Percentiles rank a stretch among this genome's conserved stretches.
Evolutionary conservation across 2,329 filamentous ascomycete species (phyloP).

Genomic region (Talaromyces albobiverticillius): DNA sequence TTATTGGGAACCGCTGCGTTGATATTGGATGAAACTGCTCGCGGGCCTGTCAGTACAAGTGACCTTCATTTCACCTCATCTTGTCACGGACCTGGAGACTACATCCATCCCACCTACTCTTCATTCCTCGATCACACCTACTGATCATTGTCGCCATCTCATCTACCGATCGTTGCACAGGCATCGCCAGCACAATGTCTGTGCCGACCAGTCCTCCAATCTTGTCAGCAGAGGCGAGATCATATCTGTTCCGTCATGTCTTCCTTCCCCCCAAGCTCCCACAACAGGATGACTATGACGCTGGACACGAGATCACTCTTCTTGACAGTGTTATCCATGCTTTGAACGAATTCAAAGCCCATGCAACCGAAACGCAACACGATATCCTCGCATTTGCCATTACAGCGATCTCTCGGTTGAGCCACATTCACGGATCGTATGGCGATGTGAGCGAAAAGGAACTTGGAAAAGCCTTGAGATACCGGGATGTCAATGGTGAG

Average conservation of each 20-base stretch:
- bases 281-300: conserved; percentile 32
- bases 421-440: conserved; percentile 5
- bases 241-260: conserved; percentile 47
- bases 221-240: no score
- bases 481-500: neutral
- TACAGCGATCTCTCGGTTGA: conserved; percentile 18
- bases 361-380: conserved; percentile 8
- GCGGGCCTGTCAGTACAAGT: no score
- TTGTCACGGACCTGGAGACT: no score
- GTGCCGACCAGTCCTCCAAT: no score
- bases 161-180: no score
- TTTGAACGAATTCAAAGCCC: conserved; percentile 19
- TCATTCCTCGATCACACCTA: no score
- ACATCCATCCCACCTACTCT: no score
- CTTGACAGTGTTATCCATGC: conserved; percentile 19
- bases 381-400: conserved; percentile 11
- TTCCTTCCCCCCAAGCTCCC: conserved; percentile 51
- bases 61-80: no score
- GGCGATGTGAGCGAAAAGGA: conserved; percentile 16
- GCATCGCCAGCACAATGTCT: no score
- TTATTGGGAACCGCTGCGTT: no score
- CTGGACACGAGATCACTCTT: conserved; percentile 24
- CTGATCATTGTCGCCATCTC: no score
- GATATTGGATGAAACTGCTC: no score
- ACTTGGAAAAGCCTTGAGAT: neutral